Percentiles rank a stretch among this genome's conserved stretches.
Evolutionary conservation across 768 basidiomycete genomes (phyloP).

Genomic region (Xerocomellus dryophilus): DNA sequence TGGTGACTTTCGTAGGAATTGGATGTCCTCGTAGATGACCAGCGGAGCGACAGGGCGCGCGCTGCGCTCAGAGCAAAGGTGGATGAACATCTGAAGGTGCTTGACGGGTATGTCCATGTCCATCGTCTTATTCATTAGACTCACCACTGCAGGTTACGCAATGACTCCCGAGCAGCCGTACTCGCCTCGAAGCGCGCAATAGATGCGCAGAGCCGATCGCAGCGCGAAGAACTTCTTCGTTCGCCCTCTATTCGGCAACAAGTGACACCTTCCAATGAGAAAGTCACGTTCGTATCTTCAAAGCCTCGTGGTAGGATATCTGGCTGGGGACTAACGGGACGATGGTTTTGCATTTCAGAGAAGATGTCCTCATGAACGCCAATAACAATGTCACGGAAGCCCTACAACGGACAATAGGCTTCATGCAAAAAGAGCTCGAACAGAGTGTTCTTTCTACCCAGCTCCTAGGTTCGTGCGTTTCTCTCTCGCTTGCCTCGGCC

Average conservation of each 20-base stretch:
- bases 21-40: conserved; percentile 70
- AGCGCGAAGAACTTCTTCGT: conserved; percentile 66
- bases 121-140: not conserved
- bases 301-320: not conserved
- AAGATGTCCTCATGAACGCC: conserved; percentile 86
- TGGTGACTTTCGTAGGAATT: conserved; percentile 45
- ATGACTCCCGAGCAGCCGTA: conserved; percentile 63
- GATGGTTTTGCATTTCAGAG: conserved; percentile 39
- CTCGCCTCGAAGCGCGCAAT: conserved; percentile 73
- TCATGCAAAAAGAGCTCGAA: conserved; percentile 93
- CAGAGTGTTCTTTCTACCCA: conserved; percentile 82
- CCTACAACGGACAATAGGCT: conserved; percentile 73
- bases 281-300: conserved; percentile 50
- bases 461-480: conserved; percentile 61
- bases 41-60: conserved; percentile 52
- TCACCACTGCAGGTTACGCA: conserved; percentile 46
- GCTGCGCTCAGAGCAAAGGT: conserved; percentile 49
- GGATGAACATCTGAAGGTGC: conserved; percentile 42
- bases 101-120: conserved; percentile 50
- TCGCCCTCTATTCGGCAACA: conserved; percentile 52
- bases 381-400: conserved; percentile 86
- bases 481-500: not conserved
- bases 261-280: conserved; percentile 44
- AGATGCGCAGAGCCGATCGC: conserved; percentile 55
- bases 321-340: not conserved